Base-by-base conservation (phyloP, 495 filamentous ascomycete genomes). In the Astrothelium subdiscretum region DNA sequence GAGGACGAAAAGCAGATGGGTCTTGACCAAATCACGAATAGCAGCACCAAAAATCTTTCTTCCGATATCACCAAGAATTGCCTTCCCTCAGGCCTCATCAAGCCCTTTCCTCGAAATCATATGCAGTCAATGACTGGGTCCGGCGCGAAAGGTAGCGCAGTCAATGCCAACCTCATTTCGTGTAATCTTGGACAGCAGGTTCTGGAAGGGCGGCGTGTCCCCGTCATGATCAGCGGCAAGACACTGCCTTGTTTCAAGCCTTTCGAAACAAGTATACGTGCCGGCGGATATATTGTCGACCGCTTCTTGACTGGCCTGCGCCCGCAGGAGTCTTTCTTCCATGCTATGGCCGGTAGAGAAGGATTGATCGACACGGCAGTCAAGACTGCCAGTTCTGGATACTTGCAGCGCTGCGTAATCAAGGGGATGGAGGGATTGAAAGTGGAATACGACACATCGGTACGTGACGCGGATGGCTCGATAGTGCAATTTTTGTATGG, bases 71-170 rank as follows among this genome's bases (percentile, higher is more conserved):
- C 90, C 5, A 77, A 75, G 31, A 78, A 80, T 13, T 96, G 91
- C 76, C 79, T 97, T 43, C 95, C 94, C 1, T 69, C 69, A 10
- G 91, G 90, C 35, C 83, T 99, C 38, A 84, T 85, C 62, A 99
- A 99, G 74, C 84, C 84, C 24, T 97, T 97, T 76, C 95, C 95
- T 0, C 87, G 86, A 70, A 99, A 99, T 66, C 95, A 97, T 72
- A 97, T 99, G 91, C 95, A 97, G 79, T 83, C 87, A 63, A 99
- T 99, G 95, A 99, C 95, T 11, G 85, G 86, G 2, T 95, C 95
- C 29, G 95, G 95, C 68, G 95, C 95, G 57, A 99, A 99, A 80
- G 94, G 95, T 69, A 87, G 81, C 38, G 74, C 80, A 59, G 95
- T 97, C 69, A 99, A 99, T 72, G 95, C 95, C 61, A 96, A 94